Percentiles rank a stretch among this genome's conserved stretches.
phyloP scores from a whole-genome alignment of 768 basidiomycete genomes.

The Boletus edulis region DNA sequence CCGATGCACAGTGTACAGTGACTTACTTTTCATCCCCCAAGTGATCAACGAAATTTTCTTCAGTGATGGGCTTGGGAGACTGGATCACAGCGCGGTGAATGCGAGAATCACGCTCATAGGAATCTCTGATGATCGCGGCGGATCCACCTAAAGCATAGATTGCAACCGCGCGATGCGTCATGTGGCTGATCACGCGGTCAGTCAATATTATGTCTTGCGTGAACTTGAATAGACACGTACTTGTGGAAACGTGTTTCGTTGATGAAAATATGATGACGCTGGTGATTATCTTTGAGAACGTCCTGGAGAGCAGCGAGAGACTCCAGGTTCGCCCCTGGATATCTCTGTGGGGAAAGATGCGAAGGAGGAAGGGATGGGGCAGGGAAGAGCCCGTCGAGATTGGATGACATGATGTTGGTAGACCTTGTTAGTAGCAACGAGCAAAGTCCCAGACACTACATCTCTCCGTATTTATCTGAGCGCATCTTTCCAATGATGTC shows the following conservation, averaged over 20 bases:
- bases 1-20: background rate
- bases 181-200: constrained; percentile 17
- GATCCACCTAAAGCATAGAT: constrained; percentile 28
- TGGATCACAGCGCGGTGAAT: constrained; percentile 22
- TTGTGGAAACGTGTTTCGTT: constrained; percentile 49
- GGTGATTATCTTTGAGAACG: constrained; percentile 48
- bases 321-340: constrained; percentile 24
- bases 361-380: constrained; percentile 28
- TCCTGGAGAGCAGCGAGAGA: constrained; percentile 24
- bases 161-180: constrained; percentile 30
- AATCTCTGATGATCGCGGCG: constrained; percentile 22
- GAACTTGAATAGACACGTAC: constrained; percentile 29
- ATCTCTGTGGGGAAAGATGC: constrained; percentile 23
- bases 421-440: no score
- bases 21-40: constrained; percentile 27
- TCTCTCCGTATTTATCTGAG: no score
- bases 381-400: constrained; percentile 24
- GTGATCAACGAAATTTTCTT: constrained; percentile 22
- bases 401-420: constrained; percentile 10
- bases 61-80: constrained; percentile 24
- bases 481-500: no score
- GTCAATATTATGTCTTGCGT: background rate
- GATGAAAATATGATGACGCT: constrained; percentile 47
- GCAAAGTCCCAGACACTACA: no score
- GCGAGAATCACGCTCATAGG: constrained; percentile 22